phyloP scores from a whole-genome alignment of 768 basidiomycete species.

The Cyclocybe aegerita region DNA sequence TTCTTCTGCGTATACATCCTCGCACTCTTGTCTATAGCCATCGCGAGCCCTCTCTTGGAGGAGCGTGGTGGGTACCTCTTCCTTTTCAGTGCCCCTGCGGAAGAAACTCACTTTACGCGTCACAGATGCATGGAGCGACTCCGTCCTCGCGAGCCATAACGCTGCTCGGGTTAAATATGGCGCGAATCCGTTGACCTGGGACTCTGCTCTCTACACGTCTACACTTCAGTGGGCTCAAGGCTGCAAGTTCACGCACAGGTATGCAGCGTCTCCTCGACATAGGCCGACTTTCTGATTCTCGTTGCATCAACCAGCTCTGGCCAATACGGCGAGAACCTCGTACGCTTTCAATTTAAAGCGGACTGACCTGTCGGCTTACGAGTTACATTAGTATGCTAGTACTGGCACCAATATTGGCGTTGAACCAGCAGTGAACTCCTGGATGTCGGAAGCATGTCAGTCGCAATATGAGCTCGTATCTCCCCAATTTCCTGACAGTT shows the following conservation, averaged over 20 bases:
- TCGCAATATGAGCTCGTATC: neutral
- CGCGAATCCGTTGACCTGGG: conserved; percentile 23
- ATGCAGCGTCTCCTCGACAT: neutral
- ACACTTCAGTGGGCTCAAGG: conserved; percentile 20
- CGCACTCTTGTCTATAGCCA: too few species aligned
- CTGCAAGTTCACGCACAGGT: conserved; percentile 27
- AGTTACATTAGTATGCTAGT: conserved; percentile 15
- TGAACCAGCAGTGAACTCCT: conserved; percentile 16
- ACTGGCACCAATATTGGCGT: conserved; percentile 15
- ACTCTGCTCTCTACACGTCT: conserved; percentile 14
- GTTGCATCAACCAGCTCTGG: conserved; percentile 3
- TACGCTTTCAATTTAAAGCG: conserved; percentile 3
- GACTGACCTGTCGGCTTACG: neutral
- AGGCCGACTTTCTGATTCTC: neutral
- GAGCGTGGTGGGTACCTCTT: too few species aligned
- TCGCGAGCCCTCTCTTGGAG: too few species aligned
- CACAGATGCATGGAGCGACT: conserved; percentile 8
- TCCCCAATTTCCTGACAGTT: neutral
- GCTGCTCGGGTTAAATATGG: conserved; percentile 19
- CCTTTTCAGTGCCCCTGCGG: too few species aligned
- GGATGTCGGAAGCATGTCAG: conserved; percentile 30
- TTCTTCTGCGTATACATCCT: too few species aligned
- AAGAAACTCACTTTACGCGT: neutral
- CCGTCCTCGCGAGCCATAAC: conserved; percentile 17
- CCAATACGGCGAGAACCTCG: conserved; percentile 28